Evolutionary conservation across 192 early-diverging fungal genomes (phyloP), one percentile per base, ranked within the genome.

Genomic region (Phycomyces nitens): DNA sequence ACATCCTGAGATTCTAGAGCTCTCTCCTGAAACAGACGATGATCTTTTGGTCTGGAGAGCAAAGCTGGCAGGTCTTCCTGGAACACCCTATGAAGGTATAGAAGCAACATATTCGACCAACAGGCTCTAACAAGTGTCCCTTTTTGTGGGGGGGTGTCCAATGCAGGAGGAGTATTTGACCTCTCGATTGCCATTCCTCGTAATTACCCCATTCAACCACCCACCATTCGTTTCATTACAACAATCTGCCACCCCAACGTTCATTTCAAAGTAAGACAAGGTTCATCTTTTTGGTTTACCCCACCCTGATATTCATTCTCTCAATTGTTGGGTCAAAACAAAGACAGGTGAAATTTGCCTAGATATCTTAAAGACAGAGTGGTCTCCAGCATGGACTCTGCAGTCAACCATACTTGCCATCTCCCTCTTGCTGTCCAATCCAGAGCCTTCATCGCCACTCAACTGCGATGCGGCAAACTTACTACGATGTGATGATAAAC

Each of bases 391-490:
- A 16, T 99, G 94, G 94, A 97, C 94, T 38, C 83, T 99, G 18
- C 76, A 90, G 39, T 91, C 93, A 5, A 86, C 91, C 0, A 87
- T 91, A 59, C 64, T 92, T 34, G 95, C 95, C 34, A 88, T 99
- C 24, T 83, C 82, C 22, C 80, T 91, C 26, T 80, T 98, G 39
- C 72, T 98, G n/a, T 84, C 84, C 50, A 83, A 85, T 55, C 96
- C 96, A 15, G 94, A 93, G 71, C 91, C 94, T 20, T 85, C 87
- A 66, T 91, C 89, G 61, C 96, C 95, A 21, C 74, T 97, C 51
- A 97, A 99, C 72, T 94, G 92, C 72, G 96, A 98, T 77, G 94
- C 92, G 51, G 96, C 95, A 5, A 96, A 95, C 64, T 79, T 99
- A 12, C 67, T 97, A 63, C 80, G 94, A 58, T 92, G 89, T 57